Conservation (phyloP, 2,329 filamentous ascomycete species). For the Colletotrichum viniferum region DNA sequence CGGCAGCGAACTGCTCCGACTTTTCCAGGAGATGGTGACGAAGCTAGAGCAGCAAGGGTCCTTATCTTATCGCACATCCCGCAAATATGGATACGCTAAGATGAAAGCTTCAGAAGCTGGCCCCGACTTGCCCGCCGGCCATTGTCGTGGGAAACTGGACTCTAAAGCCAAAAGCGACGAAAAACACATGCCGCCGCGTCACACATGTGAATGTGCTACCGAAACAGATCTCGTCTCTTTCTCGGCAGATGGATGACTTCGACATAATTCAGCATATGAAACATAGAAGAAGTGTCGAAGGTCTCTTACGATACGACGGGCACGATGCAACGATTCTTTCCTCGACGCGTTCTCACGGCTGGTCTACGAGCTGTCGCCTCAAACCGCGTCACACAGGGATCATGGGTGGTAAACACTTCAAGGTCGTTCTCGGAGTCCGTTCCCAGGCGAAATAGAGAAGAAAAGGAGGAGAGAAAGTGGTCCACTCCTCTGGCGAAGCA, state of each 20-base stretch:
- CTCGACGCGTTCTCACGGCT: neutral
- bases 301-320: neutral
- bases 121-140: neutral
- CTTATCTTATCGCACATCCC: constrained; percentile 12
- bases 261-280: neutral
- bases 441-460: neutral
- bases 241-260: neutral
- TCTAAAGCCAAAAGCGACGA: neutral
- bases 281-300: neutral
- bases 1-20: constrained; percentile 2
- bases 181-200: neutral
- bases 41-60: neutral
- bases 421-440: constrained; percentile 32
- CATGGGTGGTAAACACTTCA: neutral
- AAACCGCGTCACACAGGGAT: neutral
- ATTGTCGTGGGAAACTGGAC: neutral
- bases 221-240: neutral
- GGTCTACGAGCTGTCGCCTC: neutral
- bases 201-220: neutral
- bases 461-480: constrained; percentile 69
- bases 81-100: neutral
- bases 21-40: neutral
- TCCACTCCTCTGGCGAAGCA: constrained; percentile 91
- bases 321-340: constrained; percentile 2
- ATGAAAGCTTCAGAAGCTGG: neutral